Percentiles rank a stretch among this genome's conserved stretches.
Conservation (phyloP, 345 rosid genomes). For the Eucalyptus erythrocorys region DNA sequence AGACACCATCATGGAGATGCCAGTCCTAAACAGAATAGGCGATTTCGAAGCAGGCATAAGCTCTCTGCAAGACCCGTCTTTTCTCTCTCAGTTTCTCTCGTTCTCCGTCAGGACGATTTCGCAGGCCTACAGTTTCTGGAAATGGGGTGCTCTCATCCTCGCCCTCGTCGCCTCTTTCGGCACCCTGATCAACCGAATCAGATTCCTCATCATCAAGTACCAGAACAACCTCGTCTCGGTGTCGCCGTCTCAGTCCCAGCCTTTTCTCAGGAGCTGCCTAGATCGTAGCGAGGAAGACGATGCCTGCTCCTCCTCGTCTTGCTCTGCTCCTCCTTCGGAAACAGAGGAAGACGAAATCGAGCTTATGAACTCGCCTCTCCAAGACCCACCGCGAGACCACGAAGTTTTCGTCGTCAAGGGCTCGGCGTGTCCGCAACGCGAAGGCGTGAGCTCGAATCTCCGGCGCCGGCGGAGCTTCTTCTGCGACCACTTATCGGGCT, state of each 20-base stretch:
- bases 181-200: constrained; percentile 30
- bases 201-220: constrained; percentile 22
- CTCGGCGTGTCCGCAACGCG: neutral
- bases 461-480: constrained; percentile 28
- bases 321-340: neutral
- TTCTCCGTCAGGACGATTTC: constrained; percentile 3
- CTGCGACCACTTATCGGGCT: constrained; percentile 19
- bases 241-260: neutral
- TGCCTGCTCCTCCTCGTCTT: neutral
- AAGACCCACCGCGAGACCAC: neutral
- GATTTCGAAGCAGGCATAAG: constrained; percentile 43
- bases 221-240: neutral
- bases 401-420: constrained; percentile 33
- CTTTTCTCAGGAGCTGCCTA: neutral
- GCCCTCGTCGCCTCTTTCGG: constrained; percentile 56
- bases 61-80: constrained; percentile 11
- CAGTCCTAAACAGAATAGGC: constrained; percentile 43
- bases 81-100: neutral
- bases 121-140: constrained; percentile 35
- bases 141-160: constrained; percentile 57
- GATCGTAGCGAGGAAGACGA: neutral
- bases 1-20: constrained; percentile 39
- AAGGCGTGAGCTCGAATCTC: neutral
- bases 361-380: neutral
- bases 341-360: constrained; percentile 15